These are phyloP conservation scores for Trametopsis cervina DNA, from an alignment of 768 basidiomycete genomes.

Conservation along the genomic window DNA sequence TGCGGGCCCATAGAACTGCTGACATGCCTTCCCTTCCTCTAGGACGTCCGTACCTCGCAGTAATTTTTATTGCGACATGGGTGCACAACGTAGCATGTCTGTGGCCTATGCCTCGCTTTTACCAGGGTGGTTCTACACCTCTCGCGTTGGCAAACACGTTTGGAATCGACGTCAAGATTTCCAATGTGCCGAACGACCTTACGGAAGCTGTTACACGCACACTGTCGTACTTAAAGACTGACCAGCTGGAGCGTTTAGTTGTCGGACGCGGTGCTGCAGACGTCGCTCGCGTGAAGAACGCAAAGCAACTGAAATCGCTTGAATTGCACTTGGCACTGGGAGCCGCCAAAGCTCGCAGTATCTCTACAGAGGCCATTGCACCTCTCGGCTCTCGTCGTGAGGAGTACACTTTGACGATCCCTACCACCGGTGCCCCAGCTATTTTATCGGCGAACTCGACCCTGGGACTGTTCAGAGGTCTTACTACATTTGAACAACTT, in stretches of 20 bases:
- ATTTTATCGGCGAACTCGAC: slow-evolving; percentile 51
- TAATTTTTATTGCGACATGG: background rate
- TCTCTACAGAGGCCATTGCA: slow-evolving; percentile 43
- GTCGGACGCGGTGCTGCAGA: slow-evolving; percentile 50
- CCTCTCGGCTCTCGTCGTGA: slow-evolving; percentile 47
- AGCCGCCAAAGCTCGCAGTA: slow-evolving; percentile 26
- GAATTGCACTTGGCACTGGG: slow-evolving; percentile 30
- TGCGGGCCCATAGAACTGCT: too few species aligned
- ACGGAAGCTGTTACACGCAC: slow-evolving; percentile 47
- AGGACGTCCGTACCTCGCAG: background rate
- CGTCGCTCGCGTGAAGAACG: slow-evolving; percentile 27
- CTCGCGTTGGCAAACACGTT: slow-evolving; percentile 40
- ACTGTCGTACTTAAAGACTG: slow-evolving; percentile 34
- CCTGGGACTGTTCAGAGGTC: slow-evolving; percentile 60
- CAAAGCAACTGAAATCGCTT: slow-evolving; percentile 35
- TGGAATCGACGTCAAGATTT: slow-evolving; percentile 34
- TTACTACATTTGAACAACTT: slow-evolving; percentile 63
- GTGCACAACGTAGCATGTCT: slow-evolving; percentile 6
- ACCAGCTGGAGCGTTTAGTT: slow-evolving; percentile 51
- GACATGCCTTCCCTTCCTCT: background rate
- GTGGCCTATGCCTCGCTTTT: slow-evolving; percentile 30
- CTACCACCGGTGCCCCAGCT: slow-evolving; percentile 43
- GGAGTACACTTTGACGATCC: slow-evolving; percentile 48
- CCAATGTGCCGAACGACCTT: slow-evolving; percentile 45
- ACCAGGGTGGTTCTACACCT: slow-evolving; percentile 22